These are phyloP conservation scores for Sporothrix phasma DNA, from an alignment of 2,329 filamentous ascomycete genomes.

Conservation along the genomic window DNA sequence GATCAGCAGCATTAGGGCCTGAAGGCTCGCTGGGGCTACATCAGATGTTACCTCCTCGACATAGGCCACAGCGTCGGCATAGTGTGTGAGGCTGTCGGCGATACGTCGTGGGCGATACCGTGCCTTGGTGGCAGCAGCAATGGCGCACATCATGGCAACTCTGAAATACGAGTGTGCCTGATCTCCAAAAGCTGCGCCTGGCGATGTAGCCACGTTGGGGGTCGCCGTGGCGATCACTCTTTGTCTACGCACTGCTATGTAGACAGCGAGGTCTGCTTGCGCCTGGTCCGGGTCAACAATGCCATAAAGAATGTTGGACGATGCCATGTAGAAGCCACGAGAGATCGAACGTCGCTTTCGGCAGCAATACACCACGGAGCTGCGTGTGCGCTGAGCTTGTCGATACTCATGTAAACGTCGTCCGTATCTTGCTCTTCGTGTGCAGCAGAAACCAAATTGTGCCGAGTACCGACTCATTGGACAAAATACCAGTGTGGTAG, in stretches of 20 bases:
- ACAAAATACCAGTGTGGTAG: too few species aligned
- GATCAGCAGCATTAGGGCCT: slow-evolving; percentile 17
- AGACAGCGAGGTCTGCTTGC: slow-evolving; percentile 19
- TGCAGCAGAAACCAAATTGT: too few species aligned
- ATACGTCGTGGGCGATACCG: slow-evolving; percentile 21
- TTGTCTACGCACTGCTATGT: slow-evolving; percentile 18
- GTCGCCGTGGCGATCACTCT: slow-evolving; percentile 5
- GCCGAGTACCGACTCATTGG: too few species aligned
- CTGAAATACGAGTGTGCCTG: slow-evolving; percentile 26
- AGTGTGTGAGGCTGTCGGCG: slow-evolving; percentile 16
- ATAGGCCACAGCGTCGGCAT: slow-evolving; percentile 13
- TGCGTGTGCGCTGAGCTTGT: neutral
- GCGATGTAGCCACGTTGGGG: slow-evolving; percentile 17
- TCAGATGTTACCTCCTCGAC: slow-evolving; percentile 19
- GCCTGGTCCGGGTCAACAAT: slow-evolving; percentile 23
- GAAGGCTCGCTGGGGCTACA: slow-evolving; percentile 16
- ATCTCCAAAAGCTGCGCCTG: slow-evolving; percentile 15
- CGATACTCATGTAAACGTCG: neutral
- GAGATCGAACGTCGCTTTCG: slow-evolving; percentile 13
- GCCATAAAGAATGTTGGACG: slow-evolving; percentile 24
- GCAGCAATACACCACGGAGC: too few species aligned
- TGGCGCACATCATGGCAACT: slow-evolving; percentile 27
- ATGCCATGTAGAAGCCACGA: slow-evolving; percentile 23
- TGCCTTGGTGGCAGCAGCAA: slow-evolving; percentile 23
- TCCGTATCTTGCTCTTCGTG: too few species aligned